These are phyloP conservation scores for Rusavskia elegans DNA, from an alignment of 495 filamentous ascomycete genomes.

Conservation along the genomic window DNA sequence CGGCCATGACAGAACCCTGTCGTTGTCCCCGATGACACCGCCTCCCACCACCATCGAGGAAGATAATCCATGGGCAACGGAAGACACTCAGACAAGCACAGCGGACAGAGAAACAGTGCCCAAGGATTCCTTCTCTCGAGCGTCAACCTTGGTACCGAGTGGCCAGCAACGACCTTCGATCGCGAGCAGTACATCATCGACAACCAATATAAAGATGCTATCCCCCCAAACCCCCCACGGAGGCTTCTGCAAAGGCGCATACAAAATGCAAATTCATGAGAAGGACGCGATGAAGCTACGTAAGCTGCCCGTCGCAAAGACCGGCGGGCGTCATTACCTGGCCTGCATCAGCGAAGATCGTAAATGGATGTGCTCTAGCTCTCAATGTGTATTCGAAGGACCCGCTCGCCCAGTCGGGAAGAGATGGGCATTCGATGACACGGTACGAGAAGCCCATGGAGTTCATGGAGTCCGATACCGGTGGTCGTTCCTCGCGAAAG, in stretches of 20 bases:
- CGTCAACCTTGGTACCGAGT: background rate
- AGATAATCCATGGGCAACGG: constrained; percentile 6
- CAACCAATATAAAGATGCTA: background rate
- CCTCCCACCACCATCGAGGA: background rate
- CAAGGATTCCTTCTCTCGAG: background rate
- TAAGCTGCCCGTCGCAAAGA: constrained; percentile 4
- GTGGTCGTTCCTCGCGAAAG: constrained; percentile 33
- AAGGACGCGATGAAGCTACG: constrained; percentile 12
- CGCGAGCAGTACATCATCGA: background rate
- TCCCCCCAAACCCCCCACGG: constrained; percentile 20
- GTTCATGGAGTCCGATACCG: constrained; percentile 25
- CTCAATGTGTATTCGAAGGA: constrained; percentile 25
- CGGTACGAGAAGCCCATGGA: constrained; percentile 6
- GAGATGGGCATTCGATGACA: constrained; percentile 15
- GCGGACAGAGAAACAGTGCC: background rate
- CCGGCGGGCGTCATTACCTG: constrained; percentile 5
- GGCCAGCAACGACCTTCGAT: background rate
- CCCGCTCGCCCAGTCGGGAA: constrained; percentile 12
- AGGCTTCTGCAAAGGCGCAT: constrained; percentile 35
- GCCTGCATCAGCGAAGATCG: too few species aligned
- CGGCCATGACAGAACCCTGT: background rate
- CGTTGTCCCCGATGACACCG: background rate
- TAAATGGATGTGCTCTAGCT: constrained; percentile 20
- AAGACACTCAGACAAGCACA: background rate
- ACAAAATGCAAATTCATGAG: constrained; percentile 20